phyloP scores from a whole-genome alignment of 768 basidiomycete species.

The Cubamyces sp. region DNA sequence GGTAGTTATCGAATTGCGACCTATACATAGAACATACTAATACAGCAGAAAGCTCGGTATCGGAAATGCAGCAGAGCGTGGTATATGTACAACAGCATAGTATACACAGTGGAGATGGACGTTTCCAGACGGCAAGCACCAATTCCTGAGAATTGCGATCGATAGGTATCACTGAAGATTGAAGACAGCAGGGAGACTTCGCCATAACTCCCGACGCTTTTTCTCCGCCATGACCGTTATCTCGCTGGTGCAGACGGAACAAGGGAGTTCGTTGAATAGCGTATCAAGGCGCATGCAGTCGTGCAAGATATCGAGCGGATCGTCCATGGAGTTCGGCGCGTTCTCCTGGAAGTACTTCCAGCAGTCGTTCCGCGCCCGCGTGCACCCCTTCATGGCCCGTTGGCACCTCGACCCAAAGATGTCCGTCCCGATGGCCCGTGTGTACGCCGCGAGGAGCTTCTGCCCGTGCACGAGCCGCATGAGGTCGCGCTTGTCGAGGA shows the following conservation, averaged over 20 bases:
- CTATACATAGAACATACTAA: too few species aligned
- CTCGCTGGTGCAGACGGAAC: conserved; percentile 31
- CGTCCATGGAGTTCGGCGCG: conserved; percentile 37
- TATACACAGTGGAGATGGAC: too few species aligned
- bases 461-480: conserved; percentile 37
- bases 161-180: conserved; percentile 27
- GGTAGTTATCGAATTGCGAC: neutral
- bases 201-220: conserved; percentile 36
- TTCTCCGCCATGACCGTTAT: conserved; percentile 33
- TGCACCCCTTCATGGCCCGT: conserved; percentile 32
- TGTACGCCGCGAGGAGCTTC: conserved; percentile 35
- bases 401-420: conserved; percentile 34
- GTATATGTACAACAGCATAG: neutral
- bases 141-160: neutral
- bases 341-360: conserved; percentile 40
- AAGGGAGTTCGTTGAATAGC: conserved; percentile 35
- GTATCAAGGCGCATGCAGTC: conserved; percentile 34
- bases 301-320: conserved; percentile 36
- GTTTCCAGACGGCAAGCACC: too few species aligned
- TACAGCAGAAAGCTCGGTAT: neutral
- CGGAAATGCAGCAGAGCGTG: neutral
- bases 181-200: conserved; percentile 35
- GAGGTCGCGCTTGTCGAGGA: conserved; percentile 35
- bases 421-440: conserved; percentile 35
- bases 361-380: conserved; percentile 34